Evolutionary conservation across 768 basidiomycete species (phyloP), one percentile per base, ranked within the genome.

Genomic region (Calvatia gigantea): DNA sequence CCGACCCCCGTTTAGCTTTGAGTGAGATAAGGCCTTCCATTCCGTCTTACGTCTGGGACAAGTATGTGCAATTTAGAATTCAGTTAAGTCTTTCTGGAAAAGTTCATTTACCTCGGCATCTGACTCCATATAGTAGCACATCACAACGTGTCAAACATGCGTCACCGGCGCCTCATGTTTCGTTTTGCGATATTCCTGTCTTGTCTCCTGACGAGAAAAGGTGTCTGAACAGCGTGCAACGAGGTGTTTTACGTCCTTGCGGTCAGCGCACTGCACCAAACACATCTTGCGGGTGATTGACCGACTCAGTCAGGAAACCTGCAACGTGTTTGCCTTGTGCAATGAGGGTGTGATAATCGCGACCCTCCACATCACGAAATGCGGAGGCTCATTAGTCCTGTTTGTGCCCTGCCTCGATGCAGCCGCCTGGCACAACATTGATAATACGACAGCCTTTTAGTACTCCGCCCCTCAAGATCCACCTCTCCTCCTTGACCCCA

Each of bases 361-460:
- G 60, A 60, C 57, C 56, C 35, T 55, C 11, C 19, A 39, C 32
- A n/a, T 32, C 49, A 48, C 47, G 43, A 50, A 43, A 32, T 15
- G 32, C 48, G 29, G 43, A 43, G 57, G 29, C 41, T 46, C 29
- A 49, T 53, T 55, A 31, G 50, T 54, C 38, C 31, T 3, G 25
- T 38, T 39, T 31, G 50, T 56, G 41, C 57, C 62, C n/a, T 62
- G 74, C 75, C 76, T 75, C 74, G 67, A 75, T 67, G 75, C 65
- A 74, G 68, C 70, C 72, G 58, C 71, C 75, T 74, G 76, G 74
- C 73, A 64, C 57, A 44, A 50, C 61, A 66, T 71, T 67, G 71
- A 75, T 75, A 73, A 76, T 69, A 64, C 54, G 48, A 50, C 42
- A 50, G 42, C 39, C 51, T 58, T 59, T 64, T 56, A 32, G 55